Base-by-base conservation (phyloP, 164 flowering plant species). In the Aristolochia fimbriata region DNA sequence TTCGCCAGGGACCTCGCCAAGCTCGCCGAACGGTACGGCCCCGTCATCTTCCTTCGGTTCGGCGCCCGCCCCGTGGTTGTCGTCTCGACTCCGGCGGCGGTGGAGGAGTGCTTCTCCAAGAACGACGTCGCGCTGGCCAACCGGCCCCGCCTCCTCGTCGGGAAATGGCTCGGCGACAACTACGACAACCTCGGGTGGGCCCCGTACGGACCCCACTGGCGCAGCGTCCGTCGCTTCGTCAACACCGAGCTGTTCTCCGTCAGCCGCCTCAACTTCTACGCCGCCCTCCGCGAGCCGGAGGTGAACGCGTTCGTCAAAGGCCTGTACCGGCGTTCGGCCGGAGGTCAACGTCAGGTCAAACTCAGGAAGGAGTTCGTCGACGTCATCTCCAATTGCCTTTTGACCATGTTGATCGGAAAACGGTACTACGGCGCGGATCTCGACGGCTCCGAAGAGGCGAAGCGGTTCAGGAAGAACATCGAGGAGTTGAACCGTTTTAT, bases 191-290 rank as follows among this genome's bases (percentile, higher is more conserved):
- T 78, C 7, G 59, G 11, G 0, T 58, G 68, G 66, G 54, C 71
- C 12, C 62, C 79, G 1, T 75, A 78, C 55, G 79, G 81, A 14
- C 60, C 67, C 24, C 78, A 62, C 67, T 76, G 82, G 82, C 74
- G 75, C 51, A 65, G 65, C 65, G 70, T 76, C 24, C 74, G 79
- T 46, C 71, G 75, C 25, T 15, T 75, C 19, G 9, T 49, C 37
- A 17, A 72, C 23, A 2, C 64, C 16, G 74, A 70, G 16, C 51
- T 73, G 55, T 59, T 73, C 65, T 73, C 77, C 13, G 4, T 66
- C 0, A 13, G 30, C 22, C 58, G 74, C 12, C 48, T 76, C 60
- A 47, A 69, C 25, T 19, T 9, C 46, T 63, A 58, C 25, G 45
- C 55, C 0, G 37, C 30, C n/a, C 57, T 76, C 20, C 58, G 79